These are phyloP conservation scores for Cyclocybe cylindracea DNA, from an alignment of 768 basidiomycete genomes.

Conservation along the genomic window DNA sequence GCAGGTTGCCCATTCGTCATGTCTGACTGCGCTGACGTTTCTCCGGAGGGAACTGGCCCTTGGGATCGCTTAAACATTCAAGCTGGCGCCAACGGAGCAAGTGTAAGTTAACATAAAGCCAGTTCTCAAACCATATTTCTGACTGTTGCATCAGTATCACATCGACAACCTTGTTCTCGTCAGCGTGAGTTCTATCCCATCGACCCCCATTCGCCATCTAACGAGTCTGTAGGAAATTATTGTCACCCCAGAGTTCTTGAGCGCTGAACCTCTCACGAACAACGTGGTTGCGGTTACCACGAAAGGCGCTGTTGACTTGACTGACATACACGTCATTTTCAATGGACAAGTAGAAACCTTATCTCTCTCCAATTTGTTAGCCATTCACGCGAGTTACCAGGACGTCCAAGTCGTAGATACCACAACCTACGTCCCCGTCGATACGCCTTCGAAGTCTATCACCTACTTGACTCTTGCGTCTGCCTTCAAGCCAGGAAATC, in stretches of 20 bases:
- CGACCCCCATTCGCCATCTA: background rate
- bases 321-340: constrained; percentile 34
- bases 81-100: constrained; percentile 45
- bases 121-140: background rate
- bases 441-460: constrained; percentile 47
- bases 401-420: constrained; percentile 31
- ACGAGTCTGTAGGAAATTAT: constrained; percentile 34
- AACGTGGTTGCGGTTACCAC: constrained; percentile 52
- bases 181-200: constrained; percentile 24
- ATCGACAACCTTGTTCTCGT: constrained; percentile 52
- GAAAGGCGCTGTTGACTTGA: constrained; percentile 45
- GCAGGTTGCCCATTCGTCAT: constrained; percentile 1
- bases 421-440: constrained; percentile 42
- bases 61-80: constrained; percentile 57
- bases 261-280: constrained; percentile 50
- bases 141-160: constrained; percentile 35
- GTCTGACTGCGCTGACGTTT: background rate
- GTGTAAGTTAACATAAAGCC: constrained; percentile 22
- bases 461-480: constrained; percentile 47
- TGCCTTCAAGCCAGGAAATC: constrained; percentile 39
- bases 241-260: constrained; percentile 48
- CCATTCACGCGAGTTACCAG: constrained; percentile 17
- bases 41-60: constrained; percentile 33
- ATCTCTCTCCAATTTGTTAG: background rate
- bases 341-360: constrained; percentile 35